Conservation (phyloP, 352 stramenopile species). For the Poterioochromonas sp. region DNA sequence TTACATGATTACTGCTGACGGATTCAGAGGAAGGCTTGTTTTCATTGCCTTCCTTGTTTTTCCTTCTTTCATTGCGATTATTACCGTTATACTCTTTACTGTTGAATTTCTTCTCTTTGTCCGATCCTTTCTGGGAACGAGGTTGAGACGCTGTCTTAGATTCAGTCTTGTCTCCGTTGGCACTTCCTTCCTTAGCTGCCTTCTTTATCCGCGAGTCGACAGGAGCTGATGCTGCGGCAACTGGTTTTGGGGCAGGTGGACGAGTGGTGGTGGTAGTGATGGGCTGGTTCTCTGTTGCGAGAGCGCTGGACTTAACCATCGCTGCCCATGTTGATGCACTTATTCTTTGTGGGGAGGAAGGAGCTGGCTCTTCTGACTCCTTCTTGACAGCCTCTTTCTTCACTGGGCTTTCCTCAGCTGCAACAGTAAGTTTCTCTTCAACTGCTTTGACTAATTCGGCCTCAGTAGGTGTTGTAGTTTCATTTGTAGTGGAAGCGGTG, state of each 20-base stretch:
- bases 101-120: neutral
- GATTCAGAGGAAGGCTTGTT: conserved; percentile 11
- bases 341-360: neutral
- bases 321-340: conserved; percentile 3
- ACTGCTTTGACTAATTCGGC: neutral
- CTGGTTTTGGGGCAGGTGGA: neutral
- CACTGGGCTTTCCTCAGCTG: neutral
- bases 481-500: neutral
- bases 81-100: neutral
- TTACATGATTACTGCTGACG: neutral
- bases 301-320: neutral
- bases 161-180: too few species aligned
- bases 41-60: neutral
- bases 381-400: neutral
- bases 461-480: neutral
- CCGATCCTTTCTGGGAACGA: too few species aligned
- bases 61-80: neutral
- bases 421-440: neutral
- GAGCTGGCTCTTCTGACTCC: neutral
- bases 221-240: neutral
- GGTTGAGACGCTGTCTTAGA: too few species aligned
- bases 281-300: neutral
- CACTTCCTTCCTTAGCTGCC: conserved; percentile 11
- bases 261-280: neutral
- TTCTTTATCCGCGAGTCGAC: neutral